phyloP scores from a whole-genome alignment of 2,329 filamentous ascomycete species.

The Xylaria sp. region DNA sequence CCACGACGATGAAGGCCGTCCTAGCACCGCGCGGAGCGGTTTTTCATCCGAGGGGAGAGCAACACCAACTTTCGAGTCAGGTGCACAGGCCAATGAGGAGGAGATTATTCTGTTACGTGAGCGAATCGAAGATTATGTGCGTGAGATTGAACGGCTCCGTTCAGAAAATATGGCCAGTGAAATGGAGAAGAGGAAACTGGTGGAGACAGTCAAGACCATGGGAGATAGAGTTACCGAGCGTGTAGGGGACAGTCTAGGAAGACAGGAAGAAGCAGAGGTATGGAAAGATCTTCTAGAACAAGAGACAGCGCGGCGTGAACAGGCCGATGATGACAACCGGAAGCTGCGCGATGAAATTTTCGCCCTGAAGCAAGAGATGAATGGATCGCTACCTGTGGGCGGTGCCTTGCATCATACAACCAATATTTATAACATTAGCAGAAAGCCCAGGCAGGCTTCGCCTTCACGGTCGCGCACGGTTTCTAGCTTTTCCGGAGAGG shows the following conservation, averaged over 20 bases:
- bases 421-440: conserved; percentile 73
- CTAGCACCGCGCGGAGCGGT: conserved; percentile 67
- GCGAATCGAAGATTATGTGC: conserved; percentile 83
- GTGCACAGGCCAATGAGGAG: conserved; percentile 78
- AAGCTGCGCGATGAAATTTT: conserved; percentile 85
- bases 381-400: conserved; percentile 40
- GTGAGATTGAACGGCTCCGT: conserved; percentile 83
- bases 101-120: conserved; percentile 88
- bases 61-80: conserved; percentile 66
- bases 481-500: conserved; percentile 60
- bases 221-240: conserved; percentile 58
- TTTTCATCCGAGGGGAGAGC: conserved; percentile 68
- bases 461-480: conserved; percentile 61
- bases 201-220: conserved; percentile 75
- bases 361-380: conserved; percentile 71
- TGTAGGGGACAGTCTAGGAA: conserved; percentile 58
- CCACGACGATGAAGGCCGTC: conserved; percentile 68
- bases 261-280: conserved; percentile 78
- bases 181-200: conserved; percentile 85
- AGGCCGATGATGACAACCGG: conserved; percentile 88
- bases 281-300: conserved; percentile 96
- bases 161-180: conserved; percentile 82
- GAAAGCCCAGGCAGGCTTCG: conserved; percentile 59
- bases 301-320: conserved; percentile 87
- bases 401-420: conserved; percentile 64